A percentile compares a stretch with the other conserved stretches of the same genome.
Evolutionary conservation across 1,284 basidiomycete genomes (phyloP).

Genomic region (Lentinula novae-zelandiae): DNA sequence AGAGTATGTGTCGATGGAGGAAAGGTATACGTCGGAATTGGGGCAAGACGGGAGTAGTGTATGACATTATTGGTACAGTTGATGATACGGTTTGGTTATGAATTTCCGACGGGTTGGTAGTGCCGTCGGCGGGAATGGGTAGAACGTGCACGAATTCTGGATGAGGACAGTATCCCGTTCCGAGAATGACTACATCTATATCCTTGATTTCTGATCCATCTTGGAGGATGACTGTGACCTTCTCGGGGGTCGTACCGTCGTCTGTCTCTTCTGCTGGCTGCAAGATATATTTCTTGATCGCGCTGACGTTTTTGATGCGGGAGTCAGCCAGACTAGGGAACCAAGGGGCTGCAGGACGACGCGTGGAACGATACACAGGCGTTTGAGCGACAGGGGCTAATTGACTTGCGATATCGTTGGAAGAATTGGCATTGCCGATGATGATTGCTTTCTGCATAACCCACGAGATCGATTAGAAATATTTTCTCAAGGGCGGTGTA

Average conservation of each 20-base stretch:
- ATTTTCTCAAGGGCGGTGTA: background rate
- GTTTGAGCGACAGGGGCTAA: conserved; percentile 29
- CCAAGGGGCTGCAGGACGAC: conserved; percentile 31
- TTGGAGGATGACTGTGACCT: conserved; percentile 29
- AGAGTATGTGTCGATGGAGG: conserved; percentile 39
- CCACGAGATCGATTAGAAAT: background rate
- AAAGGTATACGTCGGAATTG: conserved; percentile 34
- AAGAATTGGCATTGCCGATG: conserved; percentile 45
- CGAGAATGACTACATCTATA: conserved; percentile 39
- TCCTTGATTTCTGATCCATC: conserved; percentile 33
- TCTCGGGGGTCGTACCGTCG: conserved; percentile 13
- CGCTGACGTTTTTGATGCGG: conserved; percentile 36
- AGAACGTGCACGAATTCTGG: conserved; percentile 38
- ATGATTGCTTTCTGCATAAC: conserved; percentile 35
- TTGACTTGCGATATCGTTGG: conserved; percentile 45
- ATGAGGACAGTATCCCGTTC: conserved; percentile 40
- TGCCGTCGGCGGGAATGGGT: background rate
- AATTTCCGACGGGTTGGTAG: no score
- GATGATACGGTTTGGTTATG: conserved; percentile 1
- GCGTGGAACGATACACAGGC: conserved; percentile 41
- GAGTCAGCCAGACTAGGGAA: conserved; percentile 38
- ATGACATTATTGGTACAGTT: conserved; percentile 17
- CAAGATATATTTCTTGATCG: conserved; percentile 29
- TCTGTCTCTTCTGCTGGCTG: conserved; percentile 1
- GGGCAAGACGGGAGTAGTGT: conserved; percentile 9